Evolutionary conservation across 1,284 basidiomycete genomes (phyloP), one percentile per base, ranked within the genome.

Genomic region (Naganishia albida): DNA sequence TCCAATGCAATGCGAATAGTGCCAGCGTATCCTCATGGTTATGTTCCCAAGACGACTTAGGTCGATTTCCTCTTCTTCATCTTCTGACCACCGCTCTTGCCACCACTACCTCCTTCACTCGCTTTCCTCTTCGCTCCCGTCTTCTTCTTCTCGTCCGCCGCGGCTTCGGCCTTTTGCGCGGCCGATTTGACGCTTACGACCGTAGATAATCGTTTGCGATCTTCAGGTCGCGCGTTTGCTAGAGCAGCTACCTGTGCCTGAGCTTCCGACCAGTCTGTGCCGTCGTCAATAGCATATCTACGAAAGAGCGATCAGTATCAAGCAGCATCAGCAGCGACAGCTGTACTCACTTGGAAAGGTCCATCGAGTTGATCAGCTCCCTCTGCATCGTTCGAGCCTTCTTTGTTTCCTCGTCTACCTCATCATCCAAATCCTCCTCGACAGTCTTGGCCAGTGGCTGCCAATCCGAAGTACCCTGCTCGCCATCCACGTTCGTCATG

Each of bases 301-400:
- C 13, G 26, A 3, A 10, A 25, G 3, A 34, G 18, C 4, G 48
- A 25, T 25, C n/a, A 28, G 59, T 39, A 8, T 42, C n/a, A 39
- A 43, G 25, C 26, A n/a, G 46, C 12, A 20, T 49, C 26, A 15
- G 3, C 12, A n/a, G 16, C 30, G 48, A 16, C 25, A 15, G 26
- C 26, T 0, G 49, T 28, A 53, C 12, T 28, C 23, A 94, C 91
- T 89, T 88, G 80, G 83, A 85, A 70, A 96, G 78, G 80, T 95
- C 90, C 30, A 96, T 82, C 25, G 89, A 84, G 71, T 90, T 86
- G 62, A 97, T 87, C 82, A 95, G 85, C 77, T 89, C 89, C 23
- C 87, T 83, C 79, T 95, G 91, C 60, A 78, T 72, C 26, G 76
- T 74, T 62, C 72, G 72, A 46, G 77, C 70, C 57, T 74, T 67